These are phyloP conservation scores for Yamadazyma olivae DNA, from an alignment of 805 yeast species.

Conservation along the genomic window DNA sequence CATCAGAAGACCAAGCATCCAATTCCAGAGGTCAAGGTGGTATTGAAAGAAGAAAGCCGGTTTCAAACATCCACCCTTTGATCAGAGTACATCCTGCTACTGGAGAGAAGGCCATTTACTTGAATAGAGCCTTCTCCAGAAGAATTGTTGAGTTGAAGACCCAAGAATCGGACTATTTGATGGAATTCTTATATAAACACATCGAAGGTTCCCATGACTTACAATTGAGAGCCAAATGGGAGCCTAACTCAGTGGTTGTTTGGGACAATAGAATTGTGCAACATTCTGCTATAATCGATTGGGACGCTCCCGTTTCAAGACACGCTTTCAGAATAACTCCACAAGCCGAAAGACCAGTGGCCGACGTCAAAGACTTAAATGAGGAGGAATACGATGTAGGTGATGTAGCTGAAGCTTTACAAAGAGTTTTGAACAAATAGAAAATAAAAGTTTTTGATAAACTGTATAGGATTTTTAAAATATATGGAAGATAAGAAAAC, in stretches of 20 bases:
- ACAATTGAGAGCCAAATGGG: conserved; percentile 70
- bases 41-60: conserved; percentile 65
- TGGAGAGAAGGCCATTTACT: conserved; percentile 53
- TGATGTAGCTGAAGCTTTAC: conserved; percentile 26
- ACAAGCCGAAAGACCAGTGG: conserved; percentile 69
- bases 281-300: conserved; percentile 74
- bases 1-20: conserved; percentile 67
- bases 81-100: conserved; percentile 74
- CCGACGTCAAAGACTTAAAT: conserved; percentile 36
- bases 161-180: conserved; percentile 63
- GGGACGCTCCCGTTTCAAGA: conserved; percentile 65
- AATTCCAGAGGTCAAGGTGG: conserved; percentile 56
- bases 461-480: background rate
- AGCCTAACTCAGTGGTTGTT: conserved; percentile 62
- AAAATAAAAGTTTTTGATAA: background rate
- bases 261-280: conserved; percentile 77
- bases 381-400: conserved; percentile 33
- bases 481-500: background rate
- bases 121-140: conserved; percentile 60
- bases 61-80: conserved; percentile 63
- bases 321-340: conserved; percentile 63
- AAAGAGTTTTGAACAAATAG: conserved; percentile 12
- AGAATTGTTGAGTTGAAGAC: conserved; percentile 68
- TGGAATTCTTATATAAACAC: conserved; percentile 54
- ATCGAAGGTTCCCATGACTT: conserved; percentile 54